Base-by-base conservation (phyloP, 2,329 filamentous ascomycete genomes). In the Paraphoma chrysanthemicola region DNA sequence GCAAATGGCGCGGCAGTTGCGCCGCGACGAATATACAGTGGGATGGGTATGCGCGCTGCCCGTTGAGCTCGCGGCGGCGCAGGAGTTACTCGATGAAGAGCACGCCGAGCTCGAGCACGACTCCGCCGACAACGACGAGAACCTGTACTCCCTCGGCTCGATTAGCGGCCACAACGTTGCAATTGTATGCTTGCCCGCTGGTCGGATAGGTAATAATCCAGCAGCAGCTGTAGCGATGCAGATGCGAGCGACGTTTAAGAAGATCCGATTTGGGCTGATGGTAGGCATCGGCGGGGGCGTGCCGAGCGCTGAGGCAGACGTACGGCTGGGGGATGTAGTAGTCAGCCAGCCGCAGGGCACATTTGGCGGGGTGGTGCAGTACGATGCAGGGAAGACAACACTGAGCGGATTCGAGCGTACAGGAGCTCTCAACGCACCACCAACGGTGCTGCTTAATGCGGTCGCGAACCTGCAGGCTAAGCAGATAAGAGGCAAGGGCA, bases 271-370 rank as follows among this genome's bases (percentile, higher is more conserved):
- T 33, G 72, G 70, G 5, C 62, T 82, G 4, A 71, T 82, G 68
- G 77, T 81, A 2, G 78, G 79, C 9, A 75, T 81, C 42, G 78
- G 76, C 1, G 74, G 73, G 33, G 59, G 61, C 11, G 61, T 62
- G 14, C 56, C 59, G 6, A 59, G 53, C 42, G 49, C 42, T 33
- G 49, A 47, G 33, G 46, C 50, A 30, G 56, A 56, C 45, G 18
- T 60, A 9, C 42, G 53, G 44, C 53, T 47, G 14, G 44, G 51
- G 14, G 51, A 53, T 36, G 44, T 53, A 8, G 51, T 53, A 29
- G 51, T 48, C n/a, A 53, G 51, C 44, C 28, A 54, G 46, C 52
- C 46, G 38, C 45, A 44, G 36, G 42, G n/a, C 44, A 29, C 17
- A 6, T 33, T 39, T 44, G 51, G 44, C 33, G 60, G 58, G 18